These are phyloP conservation scores for Pseudocercospora cruenta DNA, from an alignment of 2,329 filamentous ascomycete species.

Conservation along the genomic window DNA sequence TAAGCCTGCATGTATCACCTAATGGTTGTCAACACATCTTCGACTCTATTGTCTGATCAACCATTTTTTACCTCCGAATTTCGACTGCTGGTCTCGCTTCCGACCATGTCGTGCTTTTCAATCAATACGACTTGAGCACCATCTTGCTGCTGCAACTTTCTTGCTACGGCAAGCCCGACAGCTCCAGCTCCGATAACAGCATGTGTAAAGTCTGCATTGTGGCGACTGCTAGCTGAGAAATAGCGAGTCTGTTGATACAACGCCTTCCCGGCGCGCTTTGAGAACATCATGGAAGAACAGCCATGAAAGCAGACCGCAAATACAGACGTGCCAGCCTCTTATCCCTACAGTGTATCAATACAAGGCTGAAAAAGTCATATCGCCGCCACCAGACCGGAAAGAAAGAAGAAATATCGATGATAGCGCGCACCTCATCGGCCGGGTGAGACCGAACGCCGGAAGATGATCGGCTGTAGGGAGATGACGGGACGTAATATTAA, in stretches of 20 bases:
- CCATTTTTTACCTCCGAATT: slow-evolving; percentile 72
- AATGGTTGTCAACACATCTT: slow-evolving; percentile 3
- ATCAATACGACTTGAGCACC: slow-evolving; percentile 73
- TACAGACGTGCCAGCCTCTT: background rate
- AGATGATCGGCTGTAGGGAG: background rate
- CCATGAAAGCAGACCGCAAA: background rate
- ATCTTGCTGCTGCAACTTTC: slow-evolving; percentile 66
- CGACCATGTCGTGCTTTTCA: slow-evolving; percentile 74
- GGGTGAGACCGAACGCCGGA: background rate
- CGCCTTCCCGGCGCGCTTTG: slow-evolving; percentile 2
- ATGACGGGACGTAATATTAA: background rate
- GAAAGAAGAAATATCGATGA: background rate
- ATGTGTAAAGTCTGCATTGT: slow-evolving; percentile 64
- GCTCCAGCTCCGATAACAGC: slow-evolving; percentile 71
- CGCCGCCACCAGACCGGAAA: background rate
- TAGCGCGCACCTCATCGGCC: slow-evolving; percentile 2
- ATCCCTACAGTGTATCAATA: background rate
- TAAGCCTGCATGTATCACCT: slow-evolving; percentile 92
- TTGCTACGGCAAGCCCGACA: slow-evolving; percentile 79
- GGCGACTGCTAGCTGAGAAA: slow-evolving; percentile 50
- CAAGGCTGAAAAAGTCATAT: background rate
- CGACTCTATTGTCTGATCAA: background rate
- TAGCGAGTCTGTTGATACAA: slow-evolving; percentile 21
- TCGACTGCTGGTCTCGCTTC: slow-evolving; percentile 84
- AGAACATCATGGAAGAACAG: slow-evolving; percentile 15